Percentiles rank a stretch among this genome's conserved stretches.
Evolutionary conservation across 2,329 filamentous ascomycete species (phyloP).

Genomic region (Colletotrichum gloeosporioides): DNA sequence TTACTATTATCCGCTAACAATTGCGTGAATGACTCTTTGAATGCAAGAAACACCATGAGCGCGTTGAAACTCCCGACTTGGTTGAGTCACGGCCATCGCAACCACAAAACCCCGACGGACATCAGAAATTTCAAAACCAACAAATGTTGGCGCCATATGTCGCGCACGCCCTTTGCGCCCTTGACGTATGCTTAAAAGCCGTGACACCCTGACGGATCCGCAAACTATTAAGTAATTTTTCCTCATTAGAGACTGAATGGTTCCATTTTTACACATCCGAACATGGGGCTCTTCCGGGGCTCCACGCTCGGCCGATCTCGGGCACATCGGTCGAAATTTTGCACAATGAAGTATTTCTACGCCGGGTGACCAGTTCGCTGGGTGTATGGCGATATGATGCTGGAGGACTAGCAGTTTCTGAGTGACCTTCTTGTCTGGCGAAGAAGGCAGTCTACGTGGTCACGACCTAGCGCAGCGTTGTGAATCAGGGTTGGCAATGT

Average conservation of each 20-base stretch:
- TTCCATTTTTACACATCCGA: background rate
- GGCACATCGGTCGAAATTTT: background rate
- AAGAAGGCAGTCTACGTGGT: accelerated
- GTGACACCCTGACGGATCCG: background rate
- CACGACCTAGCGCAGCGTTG: background rate
- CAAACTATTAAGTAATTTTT: background rate
- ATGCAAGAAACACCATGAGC: no score
- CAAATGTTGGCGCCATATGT: background rate
- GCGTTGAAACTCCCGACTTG: no score
- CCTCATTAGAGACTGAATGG: background rate
- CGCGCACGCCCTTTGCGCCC: background rate
- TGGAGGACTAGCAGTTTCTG: background rate
- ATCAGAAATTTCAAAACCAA: background rate
- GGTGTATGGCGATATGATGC: background rate
- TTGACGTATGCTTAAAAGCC: background rate
- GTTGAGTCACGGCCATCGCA: no score
- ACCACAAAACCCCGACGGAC: background rate
- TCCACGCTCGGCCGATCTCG: conserved; percentile 10
- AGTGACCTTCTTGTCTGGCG: no score
- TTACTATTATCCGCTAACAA: no score
- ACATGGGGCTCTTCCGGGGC: background rate
- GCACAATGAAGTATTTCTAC: background rate
- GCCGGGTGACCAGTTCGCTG: background rate
- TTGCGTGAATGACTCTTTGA: no score
- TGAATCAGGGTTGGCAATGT: background rate